Percentiles rank a stretch among this genome's conserved stretches.
Conservation (phyloP, 441 rosid genomes). For the Sinapis alba region DNA sequence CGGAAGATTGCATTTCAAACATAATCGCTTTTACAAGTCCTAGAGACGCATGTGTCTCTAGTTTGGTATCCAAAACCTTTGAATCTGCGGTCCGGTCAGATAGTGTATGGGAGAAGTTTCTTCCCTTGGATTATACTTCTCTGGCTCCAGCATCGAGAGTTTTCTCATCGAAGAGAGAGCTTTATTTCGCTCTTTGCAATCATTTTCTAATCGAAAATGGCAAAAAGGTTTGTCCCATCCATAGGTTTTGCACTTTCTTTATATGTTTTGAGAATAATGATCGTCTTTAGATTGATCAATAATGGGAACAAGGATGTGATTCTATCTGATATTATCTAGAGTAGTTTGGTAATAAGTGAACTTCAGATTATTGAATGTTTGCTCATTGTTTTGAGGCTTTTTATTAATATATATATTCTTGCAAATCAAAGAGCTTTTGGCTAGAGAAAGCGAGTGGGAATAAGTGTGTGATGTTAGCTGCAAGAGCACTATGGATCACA, state of each 20-base stretch:
- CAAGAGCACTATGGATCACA: slow-evolving; percentile 21
- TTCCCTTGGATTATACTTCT: background rate
- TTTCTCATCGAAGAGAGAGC: background rate
- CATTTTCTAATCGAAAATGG: slow-evolving; percentile 27
- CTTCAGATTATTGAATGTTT: background rate
- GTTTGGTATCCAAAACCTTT: background rate
- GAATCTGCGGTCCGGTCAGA: background rate
- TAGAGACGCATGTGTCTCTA: background rate
- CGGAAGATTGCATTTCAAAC: slow-evolving; percentile 46
- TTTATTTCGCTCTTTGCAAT: background rate
- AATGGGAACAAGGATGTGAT: background rate
- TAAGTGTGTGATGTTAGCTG: slow-evolving; percentile 11
- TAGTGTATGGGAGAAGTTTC: background rate
- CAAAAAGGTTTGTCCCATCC: slow-evolving; percentile 31
- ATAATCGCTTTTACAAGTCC: slow-evolving; percentile 39
- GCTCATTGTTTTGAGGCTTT: background rate
- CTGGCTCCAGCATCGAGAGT: background rate
- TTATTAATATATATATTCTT: background rate
- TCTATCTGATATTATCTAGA: background rate
- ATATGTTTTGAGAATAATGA: background rate
- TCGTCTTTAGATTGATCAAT: background rate
- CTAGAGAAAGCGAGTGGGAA: slow-evolving; percentile 7
- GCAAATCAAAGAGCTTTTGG: slow-evolving; percentile 3
- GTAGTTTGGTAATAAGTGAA: background rate
- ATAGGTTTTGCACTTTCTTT: background rate